Conservation (phyloP, 1,284 basidiomycete species). For the Boletus holoroseus region DNA sequence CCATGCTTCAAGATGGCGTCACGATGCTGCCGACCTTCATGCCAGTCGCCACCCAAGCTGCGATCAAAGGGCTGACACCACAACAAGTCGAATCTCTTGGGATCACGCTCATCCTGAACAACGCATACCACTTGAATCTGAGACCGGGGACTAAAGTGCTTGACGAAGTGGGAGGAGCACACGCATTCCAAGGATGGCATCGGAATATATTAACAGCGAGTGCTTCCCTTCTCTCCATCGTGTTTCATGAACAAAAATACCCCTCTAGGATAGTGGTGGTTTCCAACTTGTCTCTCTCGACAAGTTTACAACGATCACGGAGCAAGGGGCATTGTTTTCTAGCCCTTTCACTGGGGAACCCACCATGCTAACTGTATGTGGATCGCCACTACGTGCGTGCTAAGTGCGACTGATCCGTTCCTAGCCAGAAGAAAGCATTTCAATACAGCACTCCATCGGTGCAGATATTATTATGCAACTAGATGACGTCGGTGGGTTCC, state of each 20-base stretch:
- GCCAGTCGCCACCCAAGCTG: conserved; percentile 85
- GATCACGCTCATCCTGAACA: conserved; percentile 75
- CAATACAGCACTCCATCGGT: conserved; percentile 80
- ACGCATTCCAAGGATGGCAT: conserved; percentile 80
- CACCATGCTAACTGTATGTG: conserved; percentile 78
- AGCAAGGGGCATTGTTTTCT: conserved; percentile 77
- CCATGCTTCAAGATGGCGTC: conserved; percentile 51
- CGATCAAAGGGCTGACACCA: conserved; percentile 80
- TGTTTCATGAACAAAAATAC: not conserved
- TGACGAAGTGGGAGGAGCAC: conserved; percentile 70
- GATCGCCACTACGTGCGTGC: conserved; percentile 19
- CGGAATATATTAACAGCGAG: conserved; percentile 74
- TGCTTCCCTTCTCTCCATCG: conserved; percentile 12
- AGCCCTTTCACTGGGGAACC: conserved; percentile 79
- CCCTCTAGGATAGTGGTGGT: conserved; percentile 71
- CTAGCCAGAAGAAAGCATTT: conserved; percentile 81
- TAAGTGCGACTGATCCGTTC: conserved; percentile 17
- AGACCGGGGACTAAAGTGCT: conserved; percentile 71
- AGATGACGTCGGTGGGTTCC: conserved; percentile 73
- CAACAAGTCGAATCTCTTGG: conserved; percentile 78
- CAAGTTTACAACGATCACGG: conserved; percentile 79
- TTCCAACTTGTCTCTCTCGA: conserved; percentile 82
- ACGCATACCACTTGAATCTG: conserved; percentile 80
- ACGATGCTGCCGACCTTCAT: conserved; percentile 84
- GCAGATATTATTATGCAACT: conserved; percentile 90